Base-by-base conservation (phyloP, 768 basidiomycete species). In the Lactarius deliciosus region DNA sequence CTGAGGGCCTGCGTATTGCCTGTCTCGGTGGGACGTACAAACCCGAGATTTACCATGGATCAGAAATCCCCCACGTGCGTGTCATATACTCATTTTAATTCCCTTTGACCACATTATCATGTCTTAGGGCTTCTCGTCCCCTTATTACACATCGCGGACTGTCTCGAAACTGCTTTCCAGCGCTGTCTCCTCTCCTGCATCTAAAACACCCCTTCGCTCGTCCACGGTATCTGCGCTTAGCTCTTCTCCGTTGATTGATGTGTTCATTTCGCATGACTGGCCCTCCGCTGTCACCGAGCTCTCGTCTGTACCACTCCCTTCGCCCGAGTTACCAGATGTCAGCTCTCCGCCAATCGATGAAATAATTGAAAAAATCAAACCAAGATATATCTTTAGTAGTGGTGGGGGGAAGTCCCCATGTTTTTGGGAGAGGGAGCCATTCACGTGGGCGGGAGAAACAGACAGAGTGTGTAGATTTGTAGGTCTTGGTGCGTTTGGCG, bases 361-460 rank as follows among this genome's bases (percentile, higher is more conserved):
- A 45, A 76, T 88, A 1, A 80, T 90, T 41, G 79, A 81, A 30
- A 83, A 82, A 65, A 85, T 83, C 30, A 89, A 89, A 72, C 95
- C 96, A 2, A 84, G 92, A 59, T 99, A 99, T 78, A 88, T 96
- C 72, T 92, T 98, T 73, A 85, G 90, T 25, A 83, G 85, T 58
- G 81, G 81, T 10, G 86, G 84, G 16, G 86, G 87, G 0, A 77
- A 81, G n/a, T 83, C 85, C 16, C 82, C 90, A 0, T 83, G 82
- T 61, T 99, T 97, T 75, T 98, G 96, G 95, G 97, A 99, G 75
- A 81, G 96, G 61, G 95, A 98, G 66, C 96, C 97, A 1, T 96
- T 89, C 74, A 75, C 84, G 5, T 98, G 95, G 95, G 84, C 86
- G 53, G 88, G 87, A 41, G 87, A 89, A 60, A 79, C 79, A 32